phyloP scores from a whole-genome alignment of 2,329 filamentous ascomycete species.

The Calonectria pauciramosa region DNA sequence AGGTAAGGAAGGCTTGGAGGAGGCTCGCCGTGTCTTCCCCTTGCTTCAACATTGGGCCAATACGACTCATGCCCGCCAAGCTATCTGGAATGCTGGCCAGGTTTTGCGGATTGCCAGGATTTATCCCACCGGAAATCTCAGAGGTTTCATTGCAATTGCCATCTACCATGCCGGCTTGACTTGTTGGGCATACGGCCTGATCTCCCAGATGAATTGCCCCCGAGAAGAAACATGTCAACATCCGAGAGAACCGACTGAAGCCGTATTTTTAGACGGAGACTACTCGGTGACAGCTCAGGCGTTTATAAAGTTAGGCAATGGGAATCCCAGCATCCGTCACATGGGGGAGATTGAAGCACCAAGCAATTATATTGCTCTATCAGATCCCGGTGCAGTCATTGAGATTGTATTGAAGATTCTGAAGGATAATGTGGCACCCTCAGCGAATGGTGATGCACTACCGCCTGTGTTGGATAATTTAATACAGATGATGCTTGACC shows the following conservation, averaged over 20 bases:
- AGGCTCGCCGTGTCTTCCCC: not conserved
- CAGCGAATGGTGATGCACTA: not conserved
- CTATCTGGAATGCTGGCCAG: not conserved
- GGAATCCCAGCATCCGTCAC: not conserved
- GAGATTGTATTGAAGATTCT: not conserved
- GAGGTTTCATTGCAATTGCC: not conserved
- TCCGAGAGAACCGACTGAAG: not conserved
- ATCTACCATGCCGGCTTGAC: not conserved
- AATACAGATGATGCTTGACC: not conserved
- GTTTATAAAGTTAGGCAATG: not conserved
- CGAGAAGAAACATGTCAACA: not conserved
- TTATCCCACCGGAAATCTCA: not conserved
- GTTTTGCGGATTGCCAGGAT: not conserved
- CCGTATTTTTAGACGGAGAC: not conserved
- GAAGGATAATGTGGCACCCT: not conserved
- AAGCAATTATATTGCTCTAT: not conserved
- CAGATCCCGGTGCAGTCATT: not conserved
- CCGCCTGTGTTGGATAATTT: not conserved
- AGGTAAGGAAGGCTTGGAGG: not conserved
- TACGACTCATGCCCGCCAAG: not conserved
- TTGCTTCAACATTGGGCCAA: not conserved
- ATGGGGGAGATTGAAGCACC: not conserved
- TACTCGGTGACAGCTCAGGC: not conserved
- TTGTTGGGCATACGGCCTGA: not conserved
- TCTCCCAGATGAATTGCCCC: not conserved